Percentiles rank a stretch among this genome's conserved stretches.
Conservation (phyloP, 2,329 filamentous ascomycete species). For the Coniochaeta prunicola region DNA sequence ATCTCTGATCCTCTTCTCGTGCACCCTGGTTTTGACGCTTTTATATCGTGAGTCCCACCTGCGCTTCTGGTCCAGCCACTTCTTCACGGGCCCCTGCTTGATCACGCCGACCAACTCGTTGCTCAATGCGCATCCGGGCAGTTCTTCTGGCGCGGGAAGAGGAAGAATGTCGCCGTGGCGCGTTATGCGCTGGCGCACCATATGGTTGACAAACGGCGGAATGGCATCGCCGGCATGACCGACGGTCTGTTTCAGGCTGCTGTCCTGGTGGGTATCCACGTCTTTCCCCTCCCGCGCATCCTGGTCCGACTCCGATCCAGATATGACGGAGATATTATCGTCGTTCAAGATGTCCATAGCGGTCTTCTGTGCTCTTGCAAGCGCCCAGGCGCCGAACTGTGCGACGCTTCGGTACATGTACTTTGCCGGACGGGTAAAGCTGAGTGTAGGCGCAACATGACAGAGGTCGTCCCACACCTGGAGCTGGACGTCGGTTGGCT, state of each 20-base stretch:
- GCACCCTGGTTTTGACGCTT: conserved; percentile 61
- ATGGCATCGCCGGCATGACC: conserved; percentile 83
- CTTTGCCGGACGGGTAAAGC: conserved; percentile 92
- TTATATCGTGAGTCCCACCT: conserved; percentile 70
- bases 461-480: conserved; percentile 96
- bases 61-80: conserved; percentile 72
- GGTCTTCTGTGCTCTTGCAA: conserved; percentile 73
- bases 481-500: conserved; percentile 83
- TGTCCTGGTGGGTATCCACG: neutral
- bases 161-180: conserved; percentile 67
- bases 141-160: conserved; percentile 55
- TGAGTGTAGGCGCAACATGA: conserved; percentile 87
- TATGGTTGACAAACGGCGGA: conserved; percentile 72
- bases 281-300: conserved; percentile 13
- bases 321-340: conserved; percentile 68
- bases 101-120: conserved; percentile 66
- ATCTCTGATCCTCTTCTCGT: conserved; percentile 67
- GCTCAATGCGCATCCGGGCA: conserved; percentile 58
- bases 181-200: conserved; percentile 86
- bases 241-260: conserved; percentile 28
- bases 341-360: conserved; percentile 78
- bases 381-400: conserved; percentile 87
- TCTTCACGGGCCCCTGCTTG: conserved; percentile 70
- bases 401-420: conserved; percentile 91
- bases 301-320: conserved; percentile 40